phyloP scores from a whole-genome alignment of 208 protist species.

The Entamoeba moshkovskii region DNA sequence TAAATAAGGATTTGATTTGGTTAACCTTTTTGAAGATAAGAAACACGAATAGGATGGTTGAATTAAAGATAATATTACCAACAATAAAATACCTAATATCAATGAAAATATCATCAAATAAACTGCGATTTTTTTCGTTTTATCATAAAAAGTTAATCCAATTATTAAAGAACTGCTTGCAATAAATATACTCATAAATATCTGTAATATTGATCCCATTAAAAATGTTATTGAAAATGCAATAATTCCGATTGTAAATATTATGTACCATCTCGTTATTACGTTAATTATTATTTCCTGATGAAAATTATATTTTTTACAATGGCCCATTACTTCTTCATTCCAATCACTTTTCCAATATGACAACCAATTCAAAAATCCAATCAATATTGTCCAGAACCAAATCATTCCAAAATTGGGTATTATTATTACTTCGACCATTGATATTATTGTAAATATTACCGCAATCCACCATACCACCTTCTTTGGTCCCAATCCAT shows the following conservation, averaged over 20 bases:
- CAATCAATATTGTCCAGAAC: not conserved
- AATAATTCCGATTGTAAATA: not conserved
- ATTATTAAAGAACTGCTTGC: not conserved
- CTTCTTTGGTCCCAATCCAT: not conserved
- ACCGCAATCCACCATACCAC: not conserved
- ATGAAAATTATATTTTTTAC: not conserved
- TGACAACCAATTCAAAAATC: not conserved
- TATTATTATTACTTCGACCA: not conserved
- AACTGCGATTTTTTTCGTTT: not conserved
- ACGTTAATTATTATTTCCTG: not conserved
- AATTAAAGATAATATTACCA: not conserved
- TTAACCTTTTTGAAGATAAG: not conserved
- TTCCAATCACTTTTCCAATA: slow-evolving; percentile 3
- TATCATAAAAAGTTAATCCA: not conserved
- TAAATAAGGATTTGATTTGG: not conserved
- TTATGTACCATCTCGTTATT: not conserved
- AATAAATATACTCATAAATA: not conserved
- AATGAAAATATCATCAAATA: not conserved
- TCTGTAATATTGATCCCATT: not conserved
- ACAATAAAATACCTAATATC: not conserved
- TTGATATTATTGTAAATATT: not conserved
- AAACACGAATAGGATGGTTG: not conserved
- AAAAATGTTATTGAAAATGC: not conserved
- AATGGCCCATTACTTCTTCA: not conserved
- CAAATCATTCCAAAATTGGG: not conserved